phyloP scores from a whole-genome alignment of 2,329 filamentous ascomycete genomes.

The Phoma sp. region DNA sequence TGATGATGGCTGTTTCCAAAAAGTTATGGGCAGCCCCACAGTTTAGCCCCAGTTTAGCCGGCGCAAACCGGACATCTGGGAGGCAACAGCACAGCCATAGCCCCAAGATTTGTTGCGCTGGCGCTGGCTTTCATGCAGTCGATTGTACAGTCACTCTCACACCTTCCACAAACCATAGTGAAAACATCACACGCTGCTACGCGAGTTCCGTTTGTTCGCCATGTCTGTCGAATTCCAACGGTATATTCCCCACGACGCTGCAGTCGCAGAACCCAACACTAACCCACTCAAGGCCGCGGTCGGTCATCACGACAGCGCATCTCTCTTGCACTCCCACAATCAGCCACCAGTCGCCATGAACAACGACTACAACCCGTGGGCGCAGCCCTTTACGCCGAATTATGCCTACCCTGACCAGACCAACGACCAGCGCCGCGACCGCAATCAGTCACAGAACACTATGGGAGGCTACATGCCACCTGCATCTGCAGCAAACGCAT shows the following conservation, averaged over 20 bases:
- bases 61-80: conserved; percentile 9
- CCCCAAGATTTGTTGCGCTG: too few relatives aligned
- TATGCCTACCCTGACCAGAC: conserved; percentile 18
- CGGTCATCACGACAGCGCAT: conserved; percentile 29
- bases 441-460: conserved; percentile 11
- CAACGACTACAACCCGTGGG: conserved; percentile 27
- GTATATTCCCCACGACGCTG: conserved; percentile 35
- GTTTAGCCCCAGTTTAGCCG: conserved; percentile 7
- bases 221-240: conserved; percentile 35
- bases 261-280: conserved; percentile 32
- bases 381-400: conserved; percentile 26
- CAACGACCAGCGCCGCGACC: conserved; percentile 17
- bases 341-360: conserved; percentile 26
- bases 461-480: conserved; percentile 9
- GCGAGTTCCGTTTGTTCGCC: conserved; percentile 24
- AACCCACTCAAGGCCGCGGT: conserved; percentile 31
- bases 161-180: conserved; percentile 1
- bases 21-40: conserved; percentile 13
- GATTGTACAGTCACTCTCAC: conserved; percentile 8
- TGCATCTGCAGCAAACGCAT: conserved; percentile 9
- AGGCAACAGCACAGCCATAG: conserved; percentile 8
- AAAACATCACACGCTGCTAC: conserved; percentile 15
- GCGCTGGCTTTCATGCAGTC: conserved; percentile 11
- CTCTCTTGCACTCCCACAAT: conserved; percentile 11
- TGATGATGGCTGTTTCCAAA: conserved; percentile 8